Evolutionary conservation across 371 early-diverging fungal species (phyloP).

Genomic region (Mucor circinelloides): DNA sequence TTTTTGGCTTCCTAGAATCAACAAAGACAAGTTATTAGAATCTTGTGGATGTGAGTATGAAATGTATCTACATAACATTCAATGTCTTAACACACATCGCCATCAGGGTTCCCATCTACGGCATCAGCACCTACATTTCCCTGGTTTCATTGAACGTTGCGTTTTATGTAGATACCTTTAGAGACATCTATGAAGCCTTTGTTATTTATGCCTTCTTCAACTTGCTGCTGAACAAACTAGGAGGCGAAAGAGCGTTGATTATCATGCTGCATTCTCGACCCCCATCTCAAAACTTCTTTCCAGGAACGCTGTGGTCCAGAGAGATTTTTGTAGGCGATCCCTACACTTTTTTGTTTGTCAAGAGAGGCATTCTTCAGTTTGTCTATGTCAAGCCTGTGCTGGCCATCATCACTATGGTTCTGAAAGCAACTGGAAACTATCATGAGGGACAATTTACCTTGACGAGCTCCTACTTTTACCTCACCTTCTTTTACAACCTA

Average conservation of each 20-base stretch:
- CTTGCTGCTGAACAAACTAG: slow-evolving; percentile 86
- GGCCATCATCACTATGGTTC: slow-evolving; percentile 77
- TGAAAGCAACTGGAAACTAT: slow-evolving; percentile 76
- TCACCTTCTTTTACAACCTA: slow-evolving; percentile 84
- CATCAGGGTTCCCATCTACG: slow-evolving; percentile 89
- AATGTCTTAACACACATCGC: neutral
- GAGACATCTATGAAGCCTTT: slow-evolving; percentile 97
- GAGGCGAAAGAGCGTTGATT: slow-evolving; percentile 89
- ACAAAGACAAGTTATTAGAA: slow-evolving; percentile 87
- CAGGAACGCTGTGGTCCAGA: slow-evolving; percentile 72
- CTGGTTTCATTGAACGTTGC: slow-evolving; percentile 76
- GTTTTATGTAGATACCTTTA: slow-evolving; percentile 89
- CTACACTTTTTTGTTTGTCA: slow-evolving; percentile 83
- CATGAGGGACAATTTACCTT: slow-evolving; percentile 80
- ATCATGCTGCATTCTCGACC: slow-evolving; percentile 76
- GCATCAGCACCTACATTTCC: slow-evolving; percentile 82
- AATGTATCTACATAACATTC: neutral
- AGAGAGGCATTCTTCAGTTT: slow-evolving; percentile 93
- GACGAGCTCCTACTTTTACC: slow-evolving; percentile 78
- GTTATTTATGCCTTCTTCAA: slow-evolving; percentile 95
- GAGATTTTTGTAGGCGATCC: slow-evolving; percentile 93
- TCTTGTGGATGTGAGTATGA: slow-evolving; percentile 80
- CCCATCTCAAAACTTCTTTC: slow-evolving; percentile 83
- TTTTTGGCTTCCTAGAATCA: slow-evolving; percentile 52
- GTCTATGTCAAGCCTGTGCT: slow-evolving; percentile 88